A percentile compares a stretch with the other conserved stretches of the same genome.
These are phyloP conservation scores for Talaromyces sp. DNA, from an alignment of 2,329 filamentous ascomycete species.

Conservation along the genomic window DNA sequence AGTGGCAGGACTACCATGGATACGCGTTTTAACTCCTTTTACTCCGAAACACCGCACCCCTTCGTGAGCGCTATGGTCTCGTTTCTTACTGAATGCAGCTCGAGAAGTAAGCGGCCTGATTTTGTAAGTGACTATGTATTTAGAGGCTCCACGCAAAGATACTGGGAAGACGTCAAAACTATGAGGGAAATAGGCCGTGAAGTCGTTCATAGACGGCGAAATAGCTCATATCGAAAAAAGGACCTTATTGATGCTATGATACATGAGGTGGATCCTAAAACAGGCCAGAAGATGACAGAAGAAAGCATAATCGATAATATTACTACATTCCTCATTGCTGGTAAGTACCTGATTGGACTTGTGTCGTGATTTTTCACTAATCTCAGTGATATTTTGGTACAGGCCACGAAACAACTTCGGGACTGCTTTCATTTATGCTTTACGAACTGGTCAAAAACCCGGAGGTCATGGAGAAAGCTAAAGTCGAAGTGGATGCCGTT, in stretches of 20 bases:
- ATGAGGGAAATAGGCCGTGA: neutral
- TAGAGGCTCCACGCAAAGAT: neutral
- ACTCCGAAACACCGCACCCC: neutral
- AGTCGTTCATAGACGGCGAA: neutral
- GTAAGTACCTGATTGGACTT: neutral
- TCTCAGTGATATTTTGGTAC: neutral
- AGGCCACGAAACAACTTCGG: constrained; percentile 2
- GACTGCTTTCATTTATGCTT: neutral
- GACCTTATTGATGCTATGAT: neutral
- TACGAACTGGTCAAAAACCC: neutral
- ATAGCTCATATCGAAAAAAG: neutral
- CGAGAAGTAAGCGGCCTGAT: neutral
- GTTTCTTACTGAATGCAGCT: neutral
- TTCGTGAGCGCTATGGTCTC: neutral
- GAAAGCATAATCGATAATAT: neutral
- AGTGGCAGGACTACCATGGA: neutral
- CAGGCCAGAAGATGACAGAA: neutral
- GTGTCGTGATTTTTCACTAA: neutral
- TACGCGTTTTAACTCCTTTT: neutral
- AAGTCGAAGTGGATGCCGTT: neutral
- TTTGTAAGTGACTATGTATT: neutral
- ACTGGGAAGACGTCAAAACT: neutral
- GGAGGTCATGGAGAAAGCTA: neutral
- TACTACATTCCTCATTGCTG: neutral
- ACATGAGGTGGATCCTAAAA: neutral